Percentiles rank a stretch among this genome's conserved stretches.
Evolutionary conservation across 441 rosid genomes (phyloP).

Genomic region (Gossypium davidsonii): DNA sequence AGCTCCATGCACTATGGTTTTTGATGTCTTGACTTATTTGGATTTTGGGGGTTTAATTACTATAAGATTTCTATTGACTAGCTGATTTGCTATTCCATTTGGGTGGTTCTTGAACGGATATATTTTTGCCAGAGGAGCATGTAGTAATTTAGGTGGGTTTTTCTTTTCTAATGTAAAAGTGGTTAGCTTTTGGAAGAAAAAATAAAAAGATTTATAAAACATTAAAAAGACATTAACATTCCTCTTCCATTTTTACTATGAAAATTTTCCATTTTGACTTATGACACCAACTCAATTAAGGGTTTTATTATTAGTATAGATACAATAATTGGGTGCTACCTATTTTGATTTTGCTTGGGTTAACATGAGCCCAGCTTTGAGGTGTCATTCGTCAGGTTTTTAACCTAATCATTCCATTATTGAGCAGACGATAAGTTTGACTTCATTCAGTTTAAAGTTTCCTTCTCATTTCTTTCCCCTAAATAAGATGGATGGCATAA

Average conservation of each 20-base stretch:
- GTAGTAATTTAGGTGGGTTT: neutral
- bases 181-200: neutral
- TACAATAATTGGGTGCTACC: neutral
- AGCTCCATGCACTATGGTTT: neutral
- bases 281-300: conserved; percentile 23
- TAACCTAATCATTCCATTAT: neutral
- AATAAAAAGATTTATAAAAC: neutral
- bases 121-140: neutral
- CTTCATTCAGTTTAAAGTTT: neutral
- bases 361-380: neutral
- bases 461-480: neutral
- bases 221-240: neutral
- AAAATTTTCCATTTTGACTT: neutral
- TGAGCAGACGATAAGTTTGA: neutral
- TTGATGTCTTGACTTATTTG: neutral
- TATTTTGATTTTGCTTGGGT: neutral
- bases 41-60: neutral
- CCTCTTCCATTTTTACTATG: neutral
- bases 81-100: neutral
- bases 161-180: neutral
- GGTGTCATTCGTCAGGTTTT: neutral
- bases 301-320: neutral
- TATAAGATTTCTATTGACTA: neutral
- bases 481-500: neutral
- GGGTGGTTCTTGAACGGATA: too few relatives aligned